These are phyloP conservation scores for Pouteria campechiana DNA, from an alignment of 179 eudicot genomes.

Conservation along the genomic window DNA sequence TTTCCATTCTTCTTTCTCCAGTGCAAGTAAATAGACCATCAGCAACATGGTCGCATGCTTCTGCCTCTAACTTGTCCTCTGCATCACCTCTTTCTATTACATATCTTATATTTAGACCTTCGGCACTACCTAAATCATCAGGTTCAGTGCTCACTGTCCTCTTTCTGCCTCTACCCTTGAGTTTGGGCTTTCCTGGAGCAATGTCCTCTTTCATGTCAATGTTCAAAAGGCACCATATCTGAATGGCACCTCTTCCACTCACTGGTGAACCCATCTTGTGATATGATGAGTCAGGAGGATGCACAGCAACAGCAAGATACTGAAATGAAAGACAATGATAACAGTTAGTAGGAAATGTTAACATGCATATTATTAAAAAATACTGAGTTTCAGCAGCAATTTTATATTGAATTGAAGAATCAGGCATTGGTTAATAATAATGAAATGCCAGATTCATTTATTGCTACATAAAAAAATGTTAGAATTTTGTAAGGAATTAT, in stretches of 20 bases:
- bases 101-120: too few species aligned
- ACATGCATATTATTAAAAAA: background rate
- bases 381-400: background rate
- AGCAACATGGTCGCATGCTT: too few species aligned
- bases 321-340: slow-evolving; percentile 17
- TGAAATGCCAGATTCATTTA: background rate
- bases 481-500: background rate
- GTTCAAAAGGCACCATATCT: slow-evolving; percentile 72
- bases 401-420: background rate
- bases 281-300: slow-evolving; percentile 86
- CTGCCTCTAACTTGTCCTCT: too few species aligned
- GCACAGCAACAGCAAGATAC: slow-evolving; percentile 93
- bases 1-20: slow-evolving; percentile 9
- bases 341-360: background rate
- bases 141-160: too few species aligned
- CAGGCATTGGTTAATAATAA: background rate
- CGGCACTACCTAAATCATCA: too few species aligned
- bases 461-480: background rate
- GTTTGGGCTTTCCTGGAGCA: too few species aligned
- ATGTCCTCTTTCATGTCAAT: slow-evolving; percentile 9
- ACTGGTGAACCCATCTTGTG: slow-evolving; percentile 79
- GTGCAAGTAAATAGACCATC: slow-evolving; percentile 5
- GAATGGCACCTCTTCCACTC: slow-evolving; percentile 75
- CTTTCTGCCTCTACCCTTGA: too few species aligned
- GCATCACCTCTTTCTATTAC: too few species aligned